Conservation (phyloP, 2,329 filamentous ascomycete genomes). For the Aureobasidium namibiae region DNA sequence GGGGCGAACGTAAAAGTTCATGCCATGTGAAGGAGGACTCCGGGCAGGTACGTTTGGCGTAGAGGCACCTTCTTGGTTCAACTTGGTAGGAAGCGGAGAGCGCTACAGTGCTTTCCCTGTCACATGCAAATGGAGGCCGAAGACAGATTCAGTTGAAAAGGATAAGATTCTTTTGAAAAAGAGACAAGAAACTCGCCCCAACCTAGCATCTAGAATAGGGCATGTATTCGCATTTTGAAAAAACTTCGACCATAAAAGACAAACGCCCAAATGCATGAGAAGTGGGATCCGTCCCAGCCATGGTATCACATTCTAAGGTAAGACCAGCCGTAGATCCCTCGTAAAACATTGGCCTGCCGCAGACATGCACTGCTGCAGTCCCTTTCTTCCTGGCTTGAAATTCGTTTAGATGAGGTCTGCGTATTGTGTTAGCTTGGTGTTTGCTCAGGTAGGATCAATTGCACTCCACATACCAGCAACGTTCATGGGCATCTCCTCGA, state of each 20-base stretch:
- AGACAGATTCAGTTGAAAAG: neutral
- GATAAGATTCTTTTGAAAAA: constrained; percentile 10
- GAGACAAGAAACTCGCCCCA: constrained; percentile 9
- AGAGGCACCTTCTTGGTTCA: neutral
- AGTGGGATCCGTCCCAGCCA: constrained; percentile 9
- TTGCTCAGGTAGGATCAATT: constrained; percentile 46
- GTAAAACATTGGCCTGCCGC: constrained; percentile 7
- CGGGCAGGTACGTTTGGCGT: too few species aligned
- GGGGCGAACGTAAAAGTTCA: too few species aligned
- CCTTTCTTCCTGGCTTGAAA: constrained; percentile 9
- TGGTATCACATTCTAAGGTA: constrained; percentile 12
- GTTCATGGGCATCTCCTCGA: constrained; percentile 99
- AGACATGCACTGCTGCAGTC: constrained; percentile 12
- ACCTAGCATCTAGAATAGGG: constrained; percentile 13
- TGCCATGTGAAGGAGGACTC: too few species aligned
- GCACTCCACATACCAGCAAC: constrained; percentile 49
- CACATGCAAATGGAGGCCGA: neutral
- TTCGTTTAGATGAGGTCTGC: constrained; percentile 33
- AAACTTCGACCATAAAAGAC: constrained; percentile 11
- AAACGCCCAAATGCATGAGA: constrained; percentile 15
- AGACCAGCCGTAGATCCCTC: constrained; percentile 13
- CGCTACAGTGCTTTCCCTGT: neutral
- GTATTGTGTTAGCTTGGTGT: constrained; percentile 27
- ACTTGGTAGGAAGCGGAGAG: neutral
- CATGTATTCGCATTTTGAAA: constrained; percentile 14